Conservation (phyloP, 305 asterid species). For the Fraxinus dipetala region DNA sequence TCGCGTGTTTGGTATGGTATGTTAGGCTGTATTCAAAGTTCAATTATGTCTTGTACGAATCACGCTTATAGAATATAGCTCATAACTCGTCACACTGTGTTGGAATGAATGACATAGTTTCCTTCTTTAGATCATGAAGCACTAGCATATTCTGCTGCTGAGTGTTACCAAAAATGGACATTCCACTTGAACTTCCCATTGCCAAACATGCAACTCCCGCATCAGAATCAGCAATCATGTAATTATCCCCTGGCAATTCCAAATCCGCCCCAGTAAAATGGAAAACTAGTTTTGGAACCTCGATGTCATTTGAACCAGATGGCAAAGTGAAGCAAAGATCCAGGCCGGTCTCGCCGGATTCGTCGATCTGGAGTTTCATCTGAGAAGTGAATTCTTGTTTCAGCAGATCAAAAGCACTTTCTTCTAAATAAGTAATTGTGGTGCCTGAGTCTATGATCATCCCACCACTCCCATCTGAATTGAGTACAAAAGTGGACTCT, state of each 20-base stretch:
- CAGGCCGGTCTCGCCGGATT: slow-evolving; percentile 46
- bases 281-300: slow-evolving; percentile 59
- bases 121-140: slow-evolving; percentile 43
- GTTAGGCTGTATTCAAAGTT: neutral
- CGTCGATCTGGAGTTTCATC: slow-evolving; percentile 45
- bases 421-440: slow-evolving; percentile 59
- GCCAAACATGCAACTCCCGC: slow-evolving; percentile 64
- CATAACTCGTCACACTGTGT: slow-evolving; percentile 35
- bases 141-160: slow-evolving; percentile 45
- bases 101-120: slow-evolving; percentile 37
- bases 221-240: slow-evolving; percentile 55
- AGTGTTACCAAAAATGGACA: slow-evolving; percentile 45
- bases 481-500: slow-evolving; percentile 42
- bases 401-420: slow-evolving; percentile 40
- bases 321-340: slow-evolving; percentile 65
- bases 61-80: neutral
- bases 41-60: neutral
- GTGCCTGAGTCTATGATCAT: slow-evolving; percentile 85
- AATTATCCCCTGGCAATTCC: slow-evolving; percentile 70
- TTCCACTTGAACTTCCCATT: slow-evolving; percentile 50
- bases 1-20: neutral
- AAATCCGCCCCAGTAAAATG: slow-evolving; percentile 64
- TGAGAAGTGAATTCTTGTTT: slow-evolving; percentile 50
- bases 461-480: slow-evolving; percentile 66
- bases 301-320: slow-evolving; percentile 24